Conservation (phyloP, 2,329 filamentous ascomycete genomes). For the Cladosporium colombiae region DNA sequence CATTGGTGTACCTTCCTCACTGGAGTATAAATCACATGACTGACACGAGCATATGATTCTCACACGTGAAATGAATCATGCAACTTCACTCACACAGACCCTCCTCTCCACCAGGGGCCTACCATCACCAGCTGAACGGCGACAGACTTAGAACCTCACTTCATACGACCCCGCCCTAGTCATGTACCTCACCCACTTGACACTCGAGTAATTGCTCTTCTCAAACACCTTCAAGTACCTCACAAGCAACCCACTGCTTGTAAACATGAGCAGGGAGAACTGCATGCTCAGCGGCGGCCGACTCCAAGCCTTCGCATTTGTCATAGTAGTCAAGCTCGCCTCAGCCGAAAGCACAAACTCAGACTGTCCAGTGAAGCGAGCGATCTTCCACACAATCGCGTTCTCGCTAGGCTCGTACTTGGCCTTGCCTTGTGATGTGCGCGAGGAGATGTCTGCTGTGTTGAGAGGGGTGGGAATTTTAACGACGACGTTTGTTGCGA, state of each 20-base stretch:
- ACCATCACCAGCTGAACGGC: neutral
- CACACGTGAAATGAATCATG: neutral
- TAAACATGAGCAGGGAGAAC: constrained; percentile 97
- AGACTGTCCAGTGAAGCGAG: constrained; percentile 95
- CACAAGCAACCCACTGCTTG: constrained; percentile 86
- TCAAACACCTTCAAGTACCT: constrained; percentile 98
- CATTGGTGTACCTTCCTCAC: neutral
- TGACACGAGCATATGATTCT: neutral
- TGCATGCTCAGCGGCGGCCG: constrained; percentile 86
- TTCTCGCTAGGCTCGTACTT: constrained; percentile 99
- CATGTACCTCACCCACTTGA: constrained; percentile 99
- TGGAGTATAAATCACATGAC: neutral
- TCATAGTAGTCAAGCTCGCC: constrained; percentile 92
- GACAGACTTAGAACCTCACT: constrained; percentile 63
- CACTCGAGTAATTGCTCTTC: constrained; percentile 97
- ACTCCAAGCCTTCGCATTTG: constrained; percentile 96
- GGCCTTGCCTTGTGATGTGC: constrained; percentile 92
- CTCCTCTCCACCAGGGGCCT: neutral
- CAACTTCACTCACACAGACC: neutral
- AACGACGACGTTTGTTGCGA: constrained; percentile 93
- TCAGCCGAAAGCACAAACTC: constrained; percentile 95
- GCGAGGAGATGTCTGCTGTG: constrained; percentile 88
- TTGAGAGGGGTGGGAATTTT: constrained; percentile 95
- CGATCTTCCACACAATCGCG: constrained; percentile 98
- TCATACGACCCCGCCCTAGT: constrained; percentile 97